A percentile compares a stretch with the other conserved stretches of the same genome.
Conservation (phyloP, 495 filamentous ascomycete species). For the Penicillium goetzii region DNA sequence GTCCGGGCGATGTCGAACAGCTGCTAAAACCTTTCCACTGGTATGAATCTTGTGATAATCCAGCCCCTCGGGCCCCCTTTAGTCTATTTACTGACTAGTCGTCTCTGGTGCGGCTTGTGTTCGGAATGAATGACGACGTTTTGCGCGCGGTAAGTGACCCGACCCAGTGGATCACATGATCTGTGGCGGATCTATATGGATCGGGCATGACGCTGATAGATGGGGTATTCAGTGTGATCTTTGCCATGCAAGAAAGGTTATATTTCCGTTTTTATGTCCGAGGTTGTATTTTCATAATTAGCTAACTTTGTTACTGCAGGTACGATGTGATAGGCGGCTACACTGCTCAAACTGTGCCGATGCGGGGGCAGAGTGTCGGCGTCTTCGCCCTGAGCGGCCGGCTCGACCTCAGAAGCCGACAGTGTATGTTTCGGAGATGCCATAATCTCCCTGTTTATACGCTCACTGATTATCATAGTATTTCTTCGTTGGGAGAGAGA, state of each 20-base stretch:
- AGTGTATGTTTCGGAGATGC: conserved; percentile 12
- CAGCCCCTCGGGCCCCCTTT: not conserved
- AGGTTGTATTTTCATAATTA: not conserved
- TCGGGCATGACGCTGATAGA: conserved; percentile 7
- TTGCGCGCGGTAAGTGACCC: conserved; percentile 23
- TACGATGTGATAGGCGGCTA: conserved; percentile 30
- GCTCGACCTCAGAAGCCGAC: conserved; percentile 17
- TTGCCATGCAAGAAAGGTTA: conserved; percentile 33
- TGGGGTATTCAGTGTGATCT: conserved; percentile 28
- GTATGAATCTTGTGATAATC: conserved; percentile 4
- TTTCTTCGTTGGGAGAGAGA: conserved; percentile 21
- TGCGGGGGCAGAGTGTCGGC: conserved; percentile 28
- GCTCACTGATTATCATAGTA: not conserved
- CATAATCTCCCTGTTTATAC: not conserved
- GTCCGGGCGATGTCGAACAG: not conserved
- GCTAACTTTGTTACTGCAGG: not conserved
- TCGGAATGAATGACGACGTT: conserved; percentile 18
- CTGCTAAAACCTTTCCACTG: not conserved
- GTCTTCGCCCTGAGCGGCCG: conserved; percentile 21
- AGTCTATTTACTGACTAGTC: not conserved
- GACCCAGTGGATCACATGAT: not conserved
- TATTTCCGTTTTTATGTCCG: too few relatives aligned
- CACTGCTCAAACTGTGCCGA: conserved; percentile 35
- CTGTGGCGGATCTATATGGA: conserved; percentile 1
- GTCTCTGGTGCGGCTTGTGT: not conserved